Evolutionary conservation across 805 yeast species (phyloP), one percentile per base, ranked within the genome.

Genomic region (Cyberlindnera bimundalis): DNA sequence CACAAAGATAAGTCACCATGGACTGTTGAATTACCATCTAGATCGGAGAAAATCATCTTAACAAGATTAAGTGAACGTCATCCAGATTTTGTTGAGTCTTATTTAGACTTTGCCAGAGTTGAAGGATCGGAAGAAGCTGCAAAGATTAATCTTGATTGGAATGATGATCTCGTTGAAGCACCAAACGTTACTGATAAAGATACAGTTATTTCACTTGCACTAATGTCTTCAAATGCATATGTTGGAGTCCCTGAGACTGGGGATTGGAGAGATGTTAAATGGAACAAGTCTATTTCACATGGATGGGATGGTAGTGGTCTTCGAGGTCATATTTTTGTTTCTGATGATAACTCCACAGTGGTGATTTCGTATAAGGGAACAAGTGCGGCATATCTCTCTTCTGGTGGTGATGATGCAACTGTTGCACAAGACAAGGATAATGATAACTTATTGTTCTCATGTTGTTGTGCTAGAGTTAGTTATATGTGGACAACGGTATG

Each of bases 401-500:
- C 87, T 16, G 83, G 96, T 0, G 84, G 86, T 0, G 80, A 78
- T 43, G 96, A 87, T 12, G 96, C 84, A 37, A 91, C 98, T 0
- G 81, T 84, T 0, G 77, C 72, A 1, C 80, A 78, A 44, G 99
- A 93, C 59, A 88, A 86, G 60, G 62, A 73, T 21, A 93, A 91
- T 59, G 98, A 93, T 60, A 93, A 93, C 56, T 58, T 91, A 42
- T 64, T 93, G 26, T 93, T 93, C 59, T 85, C 95, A 10, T 93
- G 99, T 61, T 93, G 99, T 61, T 93, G 99, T 65, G 98, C 96
- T 0, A 73, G 97, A 28, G 83, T 91, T 2, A 78, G 93, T 28
- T 89, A 88, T 50, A 64, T 87, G 62, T 93, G 98, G 99, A 78
- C 83, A 7, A 84, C 97, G 0, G 98, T 89, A 1, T 93, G 99